Base-by-base conservation (phyloP, 352 stramenopile genomes). In the Phytopythium boreale region DNA sequence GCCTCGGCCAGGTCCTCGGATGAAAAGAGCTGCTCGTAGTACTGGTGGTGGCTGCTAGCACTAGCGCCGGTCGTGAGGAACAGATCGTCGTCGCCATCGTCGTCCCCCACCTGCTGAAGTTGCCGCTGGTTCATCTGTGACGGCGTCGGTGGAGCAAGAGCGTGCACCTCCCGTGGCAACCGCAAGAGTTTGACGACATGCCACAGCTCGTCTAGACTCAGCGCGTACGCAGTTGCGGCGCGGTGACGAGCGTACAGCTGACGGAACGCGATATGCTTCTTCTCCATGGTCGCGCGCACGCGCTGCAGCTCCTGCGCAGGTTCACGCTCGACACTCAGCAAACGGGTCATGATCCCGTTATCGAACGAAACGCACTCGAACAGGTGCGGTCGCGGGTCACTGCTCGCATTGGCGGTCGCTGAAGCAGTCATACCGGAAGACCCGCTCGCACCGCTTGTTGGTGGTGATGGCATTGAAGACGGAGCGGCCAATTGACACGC, bases 131-230 rank as follows among this genome's bases (percentile, higher is more conserved):
- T n/a, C 26, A 31, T 9, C 10, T 60, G 55, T 4, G 36, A 50
- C 19, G 55, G n/a, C 7, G 55, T 62, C 22, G 88, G 64, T 19
- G 76, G 64, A 0, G 81, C 76, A 0, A 93, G 75, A 19, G 88
- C 77, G 43, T 87, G 74, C 11, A 90, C 75, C 47, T 89, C 76
- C 4, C 75, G 79, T 19, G 73, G 72, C 8, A 93, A 41, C 0
- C 79, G 80, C 39, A 91, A 49, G 17, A 87, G 70, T 55, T 90
- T 91, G 65, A 88, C 74, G 31, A 87, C 57, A 44, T 89, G 84
- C 80, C 82, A 93, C 11, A 93, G 55, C 34, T 89, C 84, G 22
- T 90, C 82, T 12, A 91, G 68, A 29, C 67, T 89, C 57, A 84
- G 63, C 7, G 77, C 84, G 58, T 89, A 70, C 17, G 69, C 70